phyloP scores from a whole-genome alignment of 169 alveolate species.

The Besnoitia besnoiti region DNA sequence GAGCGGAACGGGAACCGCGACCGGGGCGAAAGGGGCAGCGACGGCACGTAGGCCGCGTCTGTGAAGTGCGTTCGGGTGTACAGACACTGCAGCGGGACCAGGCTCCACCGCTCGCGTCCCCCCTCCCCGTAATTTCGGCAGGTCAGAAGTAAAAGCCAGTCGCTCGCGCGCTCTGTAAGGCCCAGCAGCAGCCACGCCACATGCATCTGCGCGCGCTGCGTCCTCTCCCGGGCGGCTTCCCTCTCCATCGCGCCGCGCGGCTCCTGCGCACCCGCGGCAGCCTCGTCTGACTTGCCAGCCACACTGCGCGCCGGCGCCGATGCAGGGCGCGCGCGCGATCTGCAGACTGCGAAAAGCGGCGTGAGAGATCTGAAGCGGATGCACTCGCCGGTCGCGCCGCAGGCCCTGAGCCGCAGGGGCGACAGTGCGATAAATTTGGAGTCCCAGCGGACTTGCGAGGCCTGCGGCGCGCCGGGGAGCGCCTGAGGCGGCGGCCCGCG shows the following conservation, averaged over 20 bases:
- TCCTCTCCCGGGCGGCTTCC: not conserved
- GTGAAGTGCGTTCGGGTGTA: slow-evolving; percentile 44
- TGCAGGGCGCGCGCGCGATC: not conserved
- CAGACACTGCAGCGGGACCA: slow-evolving; percentile 28
- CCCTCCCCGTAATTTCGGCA: not conserved
- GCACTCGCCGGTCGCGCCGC: too few species aligned
- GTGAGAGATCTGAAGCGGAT: not conserved
- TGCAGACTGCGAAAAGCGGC: not conserved
- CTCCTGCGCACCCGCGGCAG: not conserved
- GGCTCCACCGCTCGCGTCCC: not conserved
- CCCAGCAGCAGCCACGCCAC: not conserved
- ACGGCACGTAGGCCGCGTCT: too few species aligned
- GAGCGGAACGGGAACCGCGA: too few species aligned
- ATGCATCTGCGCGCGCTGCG: not conserved
- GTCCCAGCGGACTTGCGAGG: too few species aligned
- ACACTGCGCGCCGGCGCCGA: not conserved
- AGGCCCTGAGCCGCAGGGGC: too few species aligned
- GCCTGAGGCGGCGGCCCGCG: too few species aligned
- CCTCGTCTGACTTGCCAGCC: not conserved
- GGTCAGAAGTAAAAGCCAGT: slow-evolving; percentile 13
- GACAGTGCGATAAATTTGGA: too few species aligned
- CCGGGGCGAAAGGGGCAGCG: not conserved
- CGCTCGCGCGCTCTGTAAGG: not conserved
- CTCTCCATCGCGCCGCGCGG: not conserved
- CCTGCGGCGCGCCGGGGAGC: too few species aligned